Base-by-base conservation (phyloP, 2,329 filamentous ascomycete species). In the Ophiostoma quercus region DNA sequence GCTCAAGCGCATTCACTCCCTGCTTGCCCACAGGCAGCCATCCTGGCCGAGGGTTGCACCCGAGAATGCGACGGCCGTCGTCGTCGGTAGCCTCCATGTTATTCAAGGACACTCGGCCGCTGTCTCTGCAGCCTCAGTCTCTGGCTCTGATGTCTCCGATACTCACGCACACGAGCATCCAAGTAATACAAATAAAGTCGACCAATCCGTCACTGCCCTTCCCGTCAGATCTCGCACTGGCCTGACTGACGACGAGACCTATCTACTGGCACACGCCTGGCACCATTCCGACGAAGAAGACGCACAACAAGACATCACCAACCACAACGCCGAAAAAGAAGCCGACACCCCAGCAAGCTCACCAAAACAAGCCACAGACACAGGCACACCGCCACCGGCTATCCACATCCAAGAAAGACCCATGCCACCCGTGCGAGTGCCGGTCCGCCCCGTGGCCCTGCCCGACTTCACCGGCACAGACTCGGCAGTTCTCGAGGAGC, bases 41-140 rank as follows among this genome's bases (percentile, higher is more conserved):
- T 34, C 25, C 22, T 62, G 57, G 57, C 57, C 57, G 57, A 62
- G 25, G 22, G 57, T 62, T 32, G 57, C 57, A 62, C 11, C 57
- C 57, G 57, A 32, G 4, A 62, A 62, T 32, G 25, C 7, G 1
- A 34, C 57, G 1, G 12, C 57, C 14, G 57, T 29, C 6, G 25
- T 32, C 16, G 14, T 32, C 11, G 57, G 57, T 25, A 62, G 11
- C 5, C 57, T 62, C 14, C 3, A 62, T 62, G 57, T 25, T 62
- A 62, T 62, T 32, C 57, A 62, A 34, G 57, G 25, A 29, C 57
- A 29, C 25, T 62, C 57, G 11, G 57, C 57, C 14, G 57, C 57
- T 34, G 25, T 32, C 3, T 62, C 57, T 62, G 22, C 22, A 16
- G 57, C 25, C 22, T 47, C 43, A 5, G 16, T 12, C 3, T 29